Conservation (phyloP, 208 protist genomes). For the Borovskyia barvae region DNA sequence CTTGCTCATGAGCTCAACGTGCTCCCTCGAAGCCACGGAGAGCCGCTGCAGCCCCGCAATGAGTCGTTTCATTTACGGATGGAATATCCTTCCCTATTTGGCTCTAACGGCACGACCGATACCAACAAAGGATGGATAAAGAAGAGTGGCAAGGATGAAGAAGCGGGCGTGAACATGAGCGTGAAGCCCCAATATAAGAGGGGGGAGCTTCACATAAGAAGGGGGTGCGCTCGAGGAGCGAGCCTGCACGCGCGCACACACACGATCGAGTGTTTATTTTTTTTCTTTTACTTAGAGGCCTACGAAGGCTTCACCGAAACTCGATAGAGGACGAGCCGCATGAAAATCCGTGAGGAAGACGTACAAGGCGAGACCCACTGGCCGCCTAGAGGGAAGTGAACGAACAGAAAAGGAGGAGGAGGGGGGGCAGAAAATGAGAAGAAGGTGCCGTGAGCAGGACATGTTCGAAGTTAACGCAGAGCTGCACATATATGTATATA, state of each 20-base stretch:
- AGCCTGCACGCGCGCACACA: no score
- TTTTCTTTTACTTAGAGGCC: no score
- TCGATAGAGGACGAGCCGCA: no score
- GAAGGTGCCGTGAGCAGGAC: no score
- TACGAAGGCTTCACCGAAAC: no score
- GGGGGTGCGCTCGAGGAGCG: no score
- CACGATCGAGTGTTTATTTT: no score
- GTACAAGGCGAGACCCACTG: no score
- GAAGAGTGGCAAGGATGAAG: not conserved
- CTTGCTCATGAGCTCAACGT: constrained; percentile 19
- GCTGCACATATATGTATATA: no score
- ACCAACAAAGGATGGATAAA: constrained; percentile 8
- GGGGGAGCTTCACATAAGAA: no score
- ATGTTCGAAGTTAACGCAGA: no score
- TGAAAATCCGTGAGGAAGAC: no score
- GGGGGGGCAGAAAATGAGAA: not conserved
- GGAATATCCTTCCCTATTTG: not conserved
- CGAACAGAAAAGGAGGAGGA: constrained; percentile 1
- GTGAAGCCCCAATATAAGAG: not conserved
- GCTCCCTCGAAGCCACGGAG: constrained; percentile 12
- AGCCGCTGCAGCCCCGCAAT: constrained; percentile 24
- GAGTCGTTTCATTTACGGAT: constrained; percentile 35
- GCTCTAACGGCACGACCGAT: not conserved
- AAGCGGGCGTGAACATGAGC: not conserved
- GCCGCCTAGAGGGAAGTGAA: not conserved